phyloP scores from a whole-genome alignment of 2,329 filamentous ascomycete species.

The Alternaria sp. region DNA sequence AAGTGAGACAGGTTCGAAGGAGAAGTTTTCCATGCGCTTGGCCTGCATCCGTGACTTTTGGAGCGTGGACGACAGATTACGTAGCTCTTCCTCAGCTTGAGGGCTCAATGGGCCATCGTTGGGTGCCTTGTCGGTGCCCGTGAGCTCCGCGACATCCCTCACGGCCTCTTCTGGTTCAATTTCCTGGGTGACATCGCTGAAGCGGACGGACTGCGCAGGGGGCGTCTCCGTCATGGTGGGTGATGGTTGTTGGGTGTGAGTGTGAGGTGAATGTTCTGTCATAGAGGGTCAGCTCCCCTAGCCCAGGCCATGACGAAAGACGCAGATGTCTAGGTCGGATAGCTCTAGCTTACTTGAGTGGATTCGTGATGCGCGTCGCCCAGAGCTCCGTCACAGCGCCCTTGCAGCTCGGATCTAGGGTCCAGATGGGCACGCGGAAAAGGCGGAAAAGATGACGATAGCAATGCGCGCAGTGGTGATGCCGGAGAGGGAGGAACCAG shows the following conservation, averaged over 20 bases:
- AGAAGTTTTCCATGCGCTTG: constrained; percentile 82
- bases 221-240: constrained; percentile 40
- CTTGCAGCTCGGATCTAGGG: constrained; percentile 12
- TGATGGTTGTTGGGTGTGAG: constrained; percentile 9
- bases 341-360: constrained; percentile 31
- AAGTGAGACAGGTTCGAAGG: constrained; percentile 89
- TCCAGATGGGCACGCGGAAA: constrained; percentile 19
- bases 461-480: constrained; percentile 13
- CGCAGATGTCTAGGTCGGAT: constrained; percentile 25
- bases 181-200: constrained; percentile 52
- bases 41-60: constrained; percentile 82
- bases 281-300: constrained; percentile 20
- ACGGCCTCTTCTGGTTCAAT: constrained; percentile 48
- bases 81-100: constrained; percentile 70
- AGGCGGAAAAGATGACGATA: constrained; percentile 10
- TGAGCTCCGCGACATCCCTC: constrained; percentile 45
- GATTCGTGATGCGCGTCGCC: constrained; percentile 21
- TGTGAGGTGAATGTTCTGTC: constrained; percentile 12
- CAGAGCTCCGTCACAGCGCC: constrained; percentile 18
- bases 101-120: constrained; percentile 47
- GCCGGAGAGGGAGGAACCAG: neutral
- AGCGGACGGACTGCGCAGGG: constrained; percentile 48
- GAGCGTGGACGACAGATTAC: constrained; percentile 75
- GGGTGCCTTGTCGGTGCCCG: constrained; percentile 29
- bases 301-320: constrained; percentile 32